Base-by-base conservation (phyloP, 805 yeast genomes). In the Candida sanyiensis region DNA sequence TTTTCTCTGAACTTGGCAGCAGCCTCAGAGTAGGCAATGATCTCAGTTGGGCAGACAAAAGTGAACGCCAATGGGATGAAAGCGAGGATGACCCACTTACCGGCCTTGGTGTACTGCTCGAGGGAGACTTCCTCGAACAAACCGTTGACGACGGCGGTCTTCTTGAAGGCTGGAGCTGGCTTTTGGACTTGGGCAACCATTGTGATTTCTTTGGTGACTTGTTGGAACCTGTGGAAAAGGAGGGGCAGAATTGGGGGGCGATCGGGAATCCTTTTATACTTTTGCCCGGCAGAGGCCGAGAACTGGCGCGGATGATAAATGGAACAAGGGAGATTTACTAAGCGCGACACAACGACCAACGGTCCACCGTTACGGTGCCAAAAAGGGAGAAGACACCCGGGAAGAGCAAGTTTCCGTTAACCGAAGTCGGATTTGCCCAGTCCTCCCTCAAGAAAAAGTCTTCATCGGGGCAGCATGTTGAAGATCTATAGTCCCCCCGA, bases 51-150 rank as follows among this genome's bases (percentile, higher is more conserved):
- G 73, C 98, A 93, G 49, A 93, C 97, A 57, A 93, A 93, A 46
- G 99, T 93, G 89, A 93, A 93, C 38, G 98, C 98, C 77, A 90
- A 73, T 68, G 98, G 99, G 66, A 93, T 83, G 74, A 93, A 93
- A 48, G 94, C 97, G 60, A 93, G 76, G 51, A 93, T 70, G 54
- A 93, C 96, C 95, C 97, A 93, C 72, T 93, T 86, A 62, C 98
- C 98, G 73, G 82, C 82, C 29, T 50, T 38, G 29, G 50, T 47
- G 85, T 82, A 93, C 70, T 86, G 83, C 59, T 90, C 97, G 56
- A 93, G 80, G 46, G 95, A 75, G 56, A 93, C 75, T 61, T 93
- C 97, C 75, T 93, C 97, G 63, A 93, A 90, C 51, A 77, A 73
- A 69, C 97, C 97, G 72, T 90, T 89, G 56, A 93, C 76, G 61